phyloP scores from a whole-genome alignment of 2,329 filamentous ascomycete species.

The Macrophomina tecta region DNA sequence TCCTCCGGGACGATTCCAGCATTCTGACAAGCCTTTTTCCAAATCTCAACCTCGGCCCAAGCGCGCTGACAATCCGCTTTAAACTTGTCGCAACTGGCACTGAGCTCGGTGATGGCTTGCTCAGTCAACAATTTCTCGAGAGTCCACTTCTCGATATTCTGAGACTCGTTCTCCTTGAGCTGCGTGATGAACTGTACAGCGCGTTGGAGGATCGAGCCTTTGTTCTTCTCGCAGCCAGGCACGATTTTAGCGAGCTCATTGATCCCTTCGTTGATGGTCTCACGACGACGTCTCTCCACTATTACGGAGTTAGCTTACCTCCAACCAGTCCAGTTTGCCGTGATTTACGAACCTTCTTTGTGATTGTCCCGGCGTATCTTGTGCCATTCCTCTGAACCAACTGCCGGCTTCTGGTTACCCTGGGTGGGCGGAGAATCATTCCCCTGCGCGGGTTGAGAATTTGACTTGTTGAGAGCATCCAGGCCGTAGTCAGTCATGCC shows the following conservation, averaged over 20 bases:
- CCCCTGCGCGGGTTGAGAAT: slow-evolving; percentile 29
- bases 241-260: slow-evolving; percentile 98
- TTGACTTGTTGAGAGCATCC: slow-evolving; percentile 57
- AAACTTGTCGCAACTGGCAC: slow-evolving; percentile 83
- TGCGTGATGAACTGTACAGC: slow-evolving; percentile 94
- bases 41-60: slow-evolving; percentile 78
- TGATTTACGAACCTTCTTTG: slow-evolving; percentile 79
- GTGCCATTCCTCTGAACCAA: slow-evolving; percentile 98
- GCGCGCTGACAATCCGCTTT: slow-evolving; percentile 80
- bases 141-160: slow-evolving; percentile 94
- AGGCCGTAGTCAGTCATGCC: slow-evolving; percentile 51
- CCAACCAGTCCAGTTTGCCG: slow-evolving; percentile 29
- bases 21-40: slow-evolving; percentile 63
- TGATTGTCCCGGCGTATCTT: slow-evolving; percentile 97
- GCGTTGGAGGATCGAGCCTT: slow-evolving; percentile 92
- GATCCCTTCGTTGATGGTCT: slow-evolving; percentile 99
- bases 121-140: slow-evolving; percentile 88
- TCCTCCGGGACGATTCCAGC: slow-evolving; percentile 48
- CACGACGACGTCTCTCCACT: slow-evolving; percentile 95
- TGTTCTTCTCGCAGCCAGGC: slow-evolving; percentile 98
- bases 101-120: slow-evolving; percentile 87
- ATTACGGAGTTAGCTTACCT: slow-evolving; percentile 28
- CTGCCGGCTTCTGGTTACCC: slow-evolving; percentile 71
- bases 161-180: slow-evolving; percentile 89
- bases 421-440: slow-evolving; percentile 45